Percentiles rank a stretch among this genome's conserved stretches.
Conservation (phyloP, 2,329 filamentous ascomycete species). For the Thielaviopsis punctulata region DNA sequence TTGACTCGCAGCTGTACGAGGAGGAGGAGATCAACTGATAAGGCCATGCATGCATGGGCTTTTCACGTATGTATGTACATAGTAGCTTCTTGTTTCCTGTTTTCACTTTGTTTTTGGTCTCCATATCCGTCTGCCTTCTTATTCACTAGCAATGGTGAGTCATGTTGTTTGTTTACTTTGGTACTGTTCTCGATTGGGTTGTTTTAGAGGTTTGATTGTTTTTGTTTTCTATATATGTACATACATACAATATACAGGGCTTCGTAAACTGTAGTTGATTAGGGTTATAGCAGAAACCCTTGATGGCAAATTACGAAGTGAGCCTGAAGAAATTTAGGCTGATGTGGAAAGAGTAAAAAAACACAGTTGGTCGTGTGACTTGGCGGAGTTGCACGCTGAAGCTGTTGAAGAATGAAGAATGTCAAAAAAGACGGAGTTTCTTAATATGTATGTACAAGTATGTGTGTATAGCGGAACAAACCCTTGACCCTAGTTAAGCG, state of each 20-base stretch:
- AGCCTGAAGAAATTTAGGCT: neutral
- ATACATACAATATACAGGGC: no score
- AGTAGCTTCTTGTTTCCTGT: neutral
- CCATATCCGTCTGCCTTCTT: no score
- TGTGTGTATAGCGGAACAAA: no score
- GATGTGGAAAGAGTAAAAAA: neutral
- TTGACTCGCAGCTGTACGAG: conserved; percentile 28
- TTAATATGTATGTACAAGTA: no score
- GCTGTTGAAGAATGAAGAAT: neutral
- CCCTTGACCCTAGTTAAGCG: no score
- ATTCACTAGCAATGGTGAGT: no score
- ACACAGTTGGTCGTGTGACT: neutral
- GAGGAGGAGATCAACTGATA: conserved; percentile 6
- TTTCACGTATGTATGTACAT: no score
- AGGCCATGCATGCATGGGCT: no score
- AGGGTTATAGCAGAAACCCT: neutral
- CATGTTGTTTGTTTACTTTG: neutral
- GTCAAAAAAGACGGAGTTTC: neutral
- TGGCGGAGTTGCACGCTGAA: neutral
- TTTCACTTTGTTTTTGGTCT: neutral
- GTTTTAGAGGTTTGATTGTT: neutral
- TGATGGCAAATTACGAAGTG: neutral
- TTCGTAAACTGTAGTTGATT: neutral
- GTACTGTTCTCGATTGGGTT: neutral
- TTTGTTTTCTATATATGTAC: no score